Evolutionary conservation across 2,329 filamentous ascomycete species (phyloP).

Genomic region (Verticillium nubilum): DNA sequence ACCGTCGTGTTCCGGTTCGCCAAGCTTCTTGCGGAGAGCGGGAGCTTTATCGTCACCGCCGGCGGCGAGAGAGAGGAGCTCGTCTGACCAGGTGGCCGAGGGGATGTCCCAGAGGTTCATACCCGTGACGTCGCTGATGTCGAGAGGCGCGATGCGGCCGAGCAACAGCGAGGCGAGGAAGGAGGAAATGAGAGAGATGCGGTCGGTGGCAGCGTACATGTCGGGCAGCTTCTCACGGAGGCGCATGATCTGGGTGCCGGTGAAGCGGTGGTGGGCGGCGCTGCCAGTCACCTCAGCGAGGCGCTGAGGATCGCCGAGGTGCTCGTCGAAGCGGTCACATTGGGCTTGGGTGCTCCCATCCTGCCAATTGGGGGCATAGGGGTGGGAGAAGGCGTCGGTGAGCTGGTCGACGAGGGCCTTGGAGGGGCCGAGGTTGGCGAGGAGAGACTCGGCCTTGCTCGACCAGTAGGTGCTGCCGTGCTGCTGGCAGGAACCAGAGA

Average conservation of each 20-base stretch:
- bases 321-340: conserved; percentile 80
- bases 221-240: conserved; percentile 76
- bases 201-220: conserved; percentile 72
- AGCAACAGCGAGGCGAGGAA: conserved; percentile 90
- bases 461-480: conserved; percentile 97
- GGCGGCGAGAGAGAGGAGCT: conserved; percentile 69
- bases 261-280: conserved; percentile 91
- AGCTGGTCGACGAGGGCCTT: conserved; percentile 68
- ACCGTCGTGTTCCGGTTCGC: conserved; percentile 73
- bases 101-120: conserved; percentile 96
- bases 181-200: conserved; percentile 91
- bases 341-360: conserved; percentile 91
- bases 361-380: conserved; percentile 95
- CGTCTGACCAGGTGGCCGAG: conserved; percentile 65
- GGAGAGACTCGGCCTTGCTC: conserved; percentile 56
- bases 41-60: conserved; percentile 50
- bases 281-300: conserved; percentile 82
- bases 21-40: conserved; percentile 68
- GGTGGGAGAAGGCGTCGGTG: conserved; percentile 67
- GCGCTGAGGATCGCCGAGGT: conserved; percentile 58
- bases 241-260: conserved; percentile 91
- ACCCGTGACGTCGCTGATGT: conserved; percentile 90
- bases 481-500: conserved; percentile 93
- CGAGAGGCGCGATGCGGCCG: conserved; percentile 79
- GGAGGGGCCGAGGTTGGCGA: conserved; percentile 47